Percentiles rank a stretch among this genome's conserved stretches.
Evolutionary conservation across 768 basidiomycete genomes (phyloP).

Genomic region (Suillus plorans): DNA sequence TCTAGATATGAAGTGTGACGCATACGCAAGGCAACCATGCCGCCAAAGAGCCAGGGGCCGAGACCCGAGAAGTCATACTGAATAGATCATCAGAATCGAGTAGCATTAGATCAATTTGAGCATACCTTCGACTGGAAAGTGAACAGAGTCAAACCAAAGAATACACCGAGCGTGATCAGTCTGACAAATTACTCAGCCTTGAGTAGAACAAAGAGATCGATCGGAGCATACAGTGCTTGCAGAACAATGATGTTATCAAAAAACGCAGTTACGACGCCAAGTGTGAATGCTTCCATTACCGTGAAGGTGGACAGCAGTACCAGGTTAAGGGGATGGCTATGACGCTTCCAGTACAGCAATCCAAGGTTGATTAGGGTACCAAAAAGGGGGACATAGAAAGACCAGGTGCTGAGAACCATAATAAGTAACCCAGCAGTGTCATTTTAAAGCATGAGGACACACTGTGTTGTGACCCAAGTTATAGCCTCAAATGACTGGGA

Average conservation of each 20-base stretch:
- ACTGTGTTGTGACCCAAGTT: constrained; percentile 74
- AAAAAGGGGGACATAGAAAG: constrained; percentile 76
- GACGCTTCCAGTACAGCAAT: constrained; percentile 89
- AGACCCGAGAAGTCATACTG: constrained; percentile 94
- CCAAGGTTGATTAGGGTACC: constrained; percentile 79
- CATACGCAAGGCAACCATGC: constrained; percentile 75
- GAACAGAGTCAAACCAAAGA: constrained; percentile 91
- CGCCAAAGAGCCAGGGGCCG: constrained; percentile 88
- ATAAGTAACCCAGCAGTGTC: constrained; percentile 4
- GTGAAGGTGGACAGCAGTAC: constrained; percentile 87
- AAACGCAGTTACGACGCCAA: constrained; percentile 84
- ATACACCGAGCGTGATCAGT: constrained; percentile 88
- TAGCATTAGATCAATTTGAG: not conserved
- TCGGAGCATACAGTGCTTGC: constrained; percentile 71
- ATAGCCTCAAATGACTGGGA: constrained; percentile 61
- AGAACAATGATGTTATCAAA: constrained; percentile 72
- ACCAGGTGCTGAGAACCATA: constrained; percentile 57
- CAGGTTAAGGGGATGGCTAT: constrained; percentile 86
- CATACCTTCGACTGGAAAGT: constrained; percentile 90
- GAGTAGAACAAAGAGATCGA: constrained; percentile 6
- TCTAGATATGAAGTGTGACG: constrained; percentile 6
- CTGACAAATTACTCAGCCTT: constrained; percentile 33
- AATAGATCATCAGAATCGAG: constrained; percentile 1
- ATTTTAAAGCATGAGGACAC: constrained; percentile 25
- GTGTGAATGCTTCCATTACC: constrained; percentile 82